Evolutionary conservation across 192 early-diverging fungal species (phyloP).

Genomic region (Piromyces sp.): DNA sequence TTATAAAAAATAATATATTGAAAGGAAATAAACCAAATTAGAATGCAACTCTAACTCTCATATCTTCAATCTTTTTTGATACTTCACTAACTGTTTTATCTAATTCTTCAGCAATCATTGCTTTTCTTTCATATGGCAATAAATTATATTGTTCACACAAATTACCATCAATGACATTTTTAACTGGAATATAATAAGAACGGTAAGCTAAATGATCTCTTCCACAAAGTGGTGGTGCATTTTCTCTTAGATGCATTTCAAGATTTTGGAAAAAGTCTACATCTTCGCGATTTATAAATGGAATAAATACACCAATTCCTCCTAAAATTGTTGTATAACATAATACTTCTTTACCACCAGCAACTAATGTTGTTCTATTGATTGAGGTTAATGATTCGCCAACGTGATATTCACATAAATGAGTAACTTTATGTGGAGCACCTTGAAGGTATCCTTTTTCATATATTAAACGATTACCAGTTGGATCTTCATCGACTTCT

Average conservation of each 20-base stretch:
- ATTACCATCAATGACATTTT: conserved; percentile 66
- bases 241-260: conserved; percentile 72
- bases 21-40: neutral
- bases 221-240: conserved; percentile 53
- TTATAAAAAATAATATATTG: no score
- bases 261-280: conserved; percentile 81
- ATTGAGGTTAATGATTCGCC: conserved; percentile 79
- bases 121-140: conserved; percentile 52
- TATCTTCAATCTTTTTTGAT: conserved; percentile 85
- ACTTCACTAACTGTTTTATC: conserved; percentile 73
- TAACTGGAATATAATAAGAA: conserved; percentile 61
- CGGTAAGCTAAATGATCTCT: conserved; percentile 80
- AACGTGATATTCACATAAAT: conserved; percentile 58
- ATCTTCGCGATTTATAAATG: conserved; percentile 76
- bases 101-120: conserved; percentile 66
- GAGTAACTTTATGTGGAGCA: conserved; percentile 60
- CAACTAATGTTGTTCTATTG: conserved; percentile 53
- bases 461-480: conserved; percentile 59
- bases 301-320: conserved; percentile 63
- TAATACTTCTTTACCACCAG: conserved; percentile 72
- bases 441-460: conserved; percentile 70
- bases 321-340: conserved; percentile 80
- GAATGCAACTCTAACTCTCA: conserved; percentile 37
- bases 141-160: conserved; percentile 74
- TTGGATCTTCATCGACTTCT: conserved; percentile 73